Percentiles rank a stretch among this genome's conserved stretches.
These are phyloP conservation scores for Suillus paluster DNA, from an alignment of 768 basidiomycete genomes.

Conservation along the genomic window DNA sequence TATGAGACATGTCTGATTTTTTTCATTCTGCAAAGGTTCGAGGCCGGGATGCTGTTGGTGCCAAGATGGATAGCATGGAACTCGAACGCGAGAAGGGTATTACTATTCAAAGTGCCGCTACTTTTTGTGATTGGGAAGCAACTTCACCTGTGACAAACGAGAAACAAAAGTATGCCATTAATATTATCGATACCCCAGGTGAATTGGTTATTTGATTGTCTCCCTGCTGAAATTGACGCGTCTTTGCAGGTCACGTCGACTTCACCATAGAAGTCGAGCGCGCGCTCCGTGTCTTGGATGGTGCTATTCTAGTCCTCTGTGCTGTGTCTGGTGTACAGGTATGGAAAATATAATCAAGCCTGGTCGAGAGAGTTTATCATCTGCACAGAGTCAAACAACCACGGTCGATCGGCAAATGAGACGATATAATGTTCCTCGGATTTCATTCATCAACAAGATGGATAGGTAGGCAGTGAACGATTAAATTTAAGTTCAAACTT, in stretches of 20 bases:
- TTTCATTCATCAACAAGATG: slow-evolving; percentile 99
- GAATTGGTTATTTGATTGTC: slow-evolving; percentile 13
- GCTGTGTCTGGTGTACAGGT: slow-evolving; percentile 97
- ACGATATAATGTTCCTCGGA: slow-evolving; percentile 91
- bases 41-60: slow-evolving; percentile 93
- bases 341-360: slow-evolving; percentile 16
- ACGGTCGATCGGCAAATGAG: slow-evolving; percentile 99
- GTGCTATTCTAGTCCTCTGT: slow-evolving; percentile 94
- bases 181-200: slow-evolving; percentile 99
- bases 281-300: slow-evolving; percentile 93
- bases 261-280: slow-evolving; percentile 99
- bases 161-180: slow-evolving; percentile 87
- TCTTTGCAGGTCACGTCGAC: slow-evolving; percentile 88
- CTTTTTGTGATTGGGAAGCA: slow-evolving; percentile 96
- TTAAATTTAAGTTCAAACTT: neutral
- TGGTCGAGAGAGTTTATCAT: neutral
- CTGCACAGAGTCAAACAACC: slow-evolving; percentile 87
- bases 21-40: slow-evolving; percentile 63
- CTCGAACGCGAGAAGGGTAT: slow-evolving; percentile 98
- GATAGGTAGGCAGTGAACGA: slow-evolving; percentile 62
- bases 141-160: slow-evolving; percentile 60
- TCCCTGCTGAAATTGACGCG: slow-evolving; percentile 1
- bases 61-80: slow-evolving; percentile 99
- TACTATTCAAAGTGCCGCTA: slow-evolving; percentile 98
- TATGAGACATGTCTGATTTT: neutral